Evolutionary conservation across 192 early-diverging fungal species (phyloP).

Genomic region (Backusella sp.): DNA sequence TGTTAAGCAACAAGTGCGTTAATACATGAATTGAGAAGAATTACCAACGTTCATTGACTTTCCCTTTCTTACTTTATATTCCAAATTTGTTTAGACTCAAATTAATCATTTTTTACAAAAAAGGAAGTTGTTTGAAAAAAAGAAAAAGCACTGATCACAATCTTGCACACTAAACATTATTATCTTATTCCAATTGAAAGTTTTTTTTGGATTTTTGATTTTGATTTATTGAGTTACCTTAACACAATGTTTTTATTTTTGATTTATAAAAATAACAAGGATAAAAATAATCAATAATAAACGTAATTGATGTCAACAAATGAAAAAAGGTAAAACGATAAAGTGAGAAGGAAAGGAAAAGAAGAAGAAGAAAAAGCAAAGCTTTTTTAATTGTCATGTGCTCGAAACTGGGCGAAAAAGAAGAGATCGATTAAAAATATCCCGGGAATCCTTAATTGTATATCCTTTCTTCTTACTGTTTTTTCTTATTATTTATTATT

Average conservation of each 20-base stretch:
- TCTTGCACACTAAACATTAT: background rate
- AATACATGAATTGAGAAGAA: background rate
- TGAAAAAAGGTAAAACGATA: background rate
- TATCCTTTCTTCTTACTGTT: constrained; percentile 1
- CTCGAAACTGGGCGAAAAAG: background rate
- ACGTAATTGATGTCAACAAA: background rate
- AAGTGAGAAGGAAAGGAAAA: background rate
- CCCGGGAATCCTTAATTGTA: constrained; percentile 7
- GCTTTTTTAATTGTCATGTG: background rate
- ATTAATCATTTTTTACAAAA: background rate
- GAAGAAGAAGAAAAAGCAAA: background rate
- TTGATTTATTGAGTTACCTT: constrained; percentile 4
- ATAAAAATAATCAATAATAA: background rate
- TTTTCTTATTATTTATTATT: background rate
- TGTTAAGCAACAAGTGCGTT: background rate
- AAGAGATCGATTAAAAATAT: constrained; percentile 1
- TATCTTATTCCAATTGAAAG: background rate
- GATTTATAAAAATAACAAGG: background rate
- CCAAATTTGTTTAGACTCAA: background rate
- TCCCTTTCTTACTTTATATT: background rate
- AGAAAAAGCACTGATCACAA: constrained; percentile 5
- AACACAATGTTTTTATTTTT: background rate
- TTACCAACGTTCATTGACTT: background rate
- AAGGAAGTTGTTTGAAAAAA: background rate
- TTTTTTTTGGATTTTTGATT: background rate